Percentiles rank a stretch among this genome's conserved stretches.
Evolutionary conservation across 805 yeast species (phyloP).

Genomic region (Myxozyma lipomycoides): DNA sequence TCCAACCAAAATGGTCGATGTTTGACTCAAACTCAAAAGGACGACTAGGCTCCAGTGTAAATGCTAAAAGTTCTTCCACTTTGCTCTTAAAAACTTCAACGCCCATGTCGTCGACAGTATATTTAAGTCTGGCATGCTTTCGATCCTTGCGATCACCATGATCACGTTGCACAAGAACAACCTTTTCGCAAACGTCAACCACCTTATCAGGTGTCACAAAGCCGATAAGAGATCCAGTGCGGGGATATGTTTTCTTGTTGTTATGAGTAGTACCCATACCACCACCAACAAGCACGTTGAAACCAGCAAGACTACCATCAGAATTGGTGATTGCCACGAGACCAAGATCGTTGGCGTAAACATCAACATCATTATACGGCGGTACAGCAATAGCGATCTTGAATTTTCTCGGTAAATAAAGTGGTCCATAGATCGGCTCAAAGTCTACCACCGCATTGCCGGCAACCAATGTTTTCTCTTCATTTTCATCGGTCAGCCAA

Average conservation of each 20-base stretch:
- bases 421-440: conserved; percentile 84
- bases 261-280: conserved; percentile 99
- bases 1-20: conserved; percentile 92
- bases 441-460: conserved; percentile 77
- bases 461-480: conserved; percentile 74
- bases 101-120: conserved; percentile 92
- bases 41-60: conserved; percentile 63
- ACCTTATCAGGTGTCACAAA: conserved; percentile 64
- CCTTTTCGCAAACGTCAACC: conserved; percentile 77
- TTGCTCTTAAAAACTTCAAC: conserved; percentile 72
- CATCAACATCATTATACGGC: conserved; percentile 95
- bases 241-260: conserved; percentile 93
- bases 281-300: conserved; percentile 90
- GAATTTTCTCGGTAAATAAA: conserved; percentile 91
- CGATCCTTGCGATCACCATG: conserved; percentile 92
- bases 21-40: conserved; percentile 79
- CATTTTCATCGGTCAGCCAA: conserved; percentile 78
- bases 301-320: conserved; percentile 58
- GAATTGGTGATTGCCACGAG: conserved; percentile 74
- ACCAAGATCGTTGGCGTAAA: conserved; percentile 92
- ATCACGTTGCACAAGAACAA: conserved; percentile 92
- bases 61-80: conserved; percentile 81
- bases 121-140: conserved; percentile 96
- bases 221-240: conserved; percentile 87
- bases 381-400: conserved; percentile 93